Base-by-base conservation (phyloP, 2,329 filamentous ascomycete genomes). In the Raffaelea albimanens region DNA sequence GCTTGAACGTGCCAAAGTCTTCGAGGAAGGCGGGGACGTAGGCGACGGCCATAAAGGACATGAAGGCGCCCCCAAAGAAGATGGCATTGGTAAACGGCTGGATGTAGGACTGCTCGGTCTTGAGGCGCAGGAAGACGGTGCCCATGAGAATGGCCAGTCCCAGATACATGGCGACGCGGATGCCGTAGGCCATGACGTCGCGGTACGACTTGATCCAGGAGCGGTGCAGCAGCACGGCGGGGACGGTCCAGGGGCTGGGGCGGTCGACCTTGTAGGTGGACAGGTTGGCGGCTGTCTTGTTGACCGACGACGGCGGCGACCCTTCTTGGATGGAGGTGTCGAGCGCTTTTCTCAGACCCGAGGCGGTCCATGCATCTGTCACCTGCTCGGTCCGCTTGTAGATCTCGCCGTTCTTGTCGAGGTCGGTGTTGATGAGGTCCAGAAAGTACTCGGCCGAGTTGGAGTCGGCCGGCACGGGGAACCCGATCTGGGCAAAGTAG, bases 1-100 rank as follows among this genome's bases (percentile, higher is more conserved):
- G 88, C 56, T 79, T 69, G 62, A 82, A 90, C 0, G 79, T 80
- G 5, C 76, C 69, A 21, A 82, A 76, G 61, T 94, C 87, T 59
- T 95, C 88, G 39, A 95, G 76, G 62, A 83, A 93, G 0, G 85
- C 78, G 0, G 88, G 88, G 3, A 93, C 85, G 61, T 94, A 94
- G 0, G 88, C 88, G 1, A 94, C 82, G 0, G 83, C 82, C 83
- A 87, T 87, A 66, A 87, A 87, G 38, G 79, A 83, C 79, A 87
- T 85, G 64, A 87, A 87, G 2, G 83, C 83, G 0, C 75, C 78
- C 16, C 83, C 80, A 57, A 85, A 86, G 70, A 85, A 53, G 45
- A 94, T 85, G 43, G 86, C 85, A 61, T 94, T 95, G 63, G 82
- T 87, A 57, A 87, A 85, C 0, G 87, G 80, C 57, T 87, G 83